A percentile compares a stretch with the other conserved stretches of the same genome.
These are phyloP conservation scores for Citrus medica DNA, from an alignment of 345 rosid genomes.

Conservation along the genomic window DNA sequence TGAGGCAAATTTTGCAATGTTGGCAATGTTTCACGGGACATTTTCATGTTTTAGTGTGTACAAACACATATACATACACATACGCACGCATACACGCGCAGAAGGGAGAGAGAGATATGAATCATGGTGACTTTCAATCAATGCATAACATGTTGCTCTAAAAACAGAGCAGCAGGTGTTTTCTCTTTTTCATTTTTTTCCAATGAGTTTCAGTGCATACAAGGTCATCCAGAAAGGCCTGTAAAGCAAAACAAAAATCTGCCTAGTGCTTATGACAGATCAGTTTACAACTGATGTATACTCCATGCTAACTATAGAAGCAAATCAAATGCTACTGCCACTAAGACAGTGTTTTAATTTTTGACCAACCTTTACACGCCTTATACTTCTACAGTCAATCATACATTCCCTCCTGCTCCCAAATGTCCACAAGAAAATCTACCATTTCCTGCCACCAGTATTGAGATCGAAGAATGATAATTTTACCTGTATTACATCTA, in stretches of 20 bases:
- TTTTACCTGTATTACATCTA: neutral
- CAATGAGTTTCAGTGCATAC: neutral
- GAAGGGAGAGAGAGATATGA: neutral
- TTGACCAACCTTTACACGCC: conserved; percentile 22
- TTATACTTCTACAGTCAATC: conserved; percentile 40
- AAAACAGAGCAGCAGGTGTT: neutral
- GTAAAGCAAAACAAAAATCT: conserved; percentile 3
- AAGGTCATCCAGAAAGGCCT: conserved; percentile 4
- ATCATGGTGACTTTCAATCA: neutral
- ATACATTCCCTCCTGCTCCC: conserved; percentile 93
- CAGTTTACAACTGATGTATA: conserved; percentile 14
- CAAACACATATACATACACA: neutral
- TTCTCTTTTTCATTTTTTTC: neutral
- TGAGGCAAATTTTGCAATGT: neutral
- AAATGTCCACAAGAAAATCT: conserved; percentile 82
- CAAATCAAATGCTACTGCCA: conserved; percentile 8
- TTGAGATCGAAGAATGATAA: neutral
- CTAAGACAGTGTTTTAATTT: conserved; percentile 1
- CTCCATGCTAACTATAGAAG: conserved; percentile 1
- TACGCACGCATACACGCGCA: no score
- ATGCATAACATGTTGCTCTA: neutral
- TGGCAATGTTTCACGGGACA: neutral
- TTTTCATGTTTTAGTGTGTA: neutral
- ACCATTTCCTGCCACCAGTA: conserved; percentile 74
- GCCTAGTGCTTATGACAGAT: conserved; percentile 6